These are phyloP conservation scores for Candida gigantensis DNA, from an alignment of 1,139 yeast genomes.

Conservation along the genomic window DNA sequence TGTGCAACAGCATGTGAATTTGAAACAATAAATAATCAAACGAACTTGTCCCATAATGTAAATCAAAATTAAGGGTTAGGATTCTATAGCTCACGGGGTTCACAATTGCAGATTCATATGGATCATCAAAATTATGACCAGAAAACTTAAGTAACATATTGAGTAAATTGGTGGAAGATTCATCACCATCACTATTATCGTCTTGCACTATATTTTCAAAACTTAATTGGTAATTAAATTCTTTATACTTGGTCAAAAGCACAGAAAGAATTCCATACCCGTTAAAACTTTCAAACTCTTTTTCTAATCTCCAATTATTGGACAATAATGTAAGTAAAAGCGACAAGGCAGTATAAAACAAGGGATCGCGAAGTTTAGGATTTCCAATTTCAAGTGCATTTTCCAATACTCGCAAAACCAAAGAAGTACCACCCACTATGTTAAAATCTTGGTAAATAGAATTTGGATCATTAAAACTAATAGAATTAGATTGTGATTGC, in stretches of 20 bases:
- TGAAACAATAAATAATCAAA: conserved; percentile 57
- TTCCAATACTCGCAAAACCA: conserved; percentile 35
- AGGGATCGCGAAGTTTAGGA: conserved; percentile 19
- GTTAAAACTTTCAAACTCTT: conserved; percentile 45
- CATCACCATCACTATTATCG: conserved; percentile 4
- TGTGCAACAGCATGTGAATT: conserved; percentile 52
- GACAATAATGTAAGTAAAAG: conserved; percentile 30
- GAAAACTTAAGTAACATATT: conserved; percentile 24
- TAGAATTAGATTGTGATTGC: conserved; percentile 20
- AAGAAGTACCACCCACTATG: conserved; percentile 38
- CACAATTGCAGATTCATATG: conserved; percentile 31
- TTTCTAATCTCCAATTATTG: conserved; percentile 39
- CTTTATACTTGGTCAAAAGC: conserved; percentile 31
- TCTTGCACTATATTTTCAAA: conserved; percentile 16
- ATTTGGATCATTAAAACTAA: conserved; percentile 17
- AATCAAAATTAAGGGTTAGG: conserved; percentile 36
- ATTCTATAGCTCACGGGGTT: conserved; percentile 32
- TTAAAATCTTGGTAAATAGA: conserved; percentile 36
- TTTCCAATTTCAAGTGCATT: conserved; percentile 19
- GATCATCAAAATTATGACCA: conserved; percentile 27
- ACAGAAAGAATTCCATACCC: conserved; percentile 43
- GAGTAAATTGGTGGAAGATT: conserved; percentile 17
- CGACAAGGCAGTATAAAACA: conserved; percentile 24
- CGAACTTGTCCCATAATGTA: conserved; percentile 40
- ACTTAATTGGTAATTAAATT: conserved; percentile 22